Base-by-base conservation (phyloP, 192 early-diverging fungal species). In the Coemansia sp. region DNA sequence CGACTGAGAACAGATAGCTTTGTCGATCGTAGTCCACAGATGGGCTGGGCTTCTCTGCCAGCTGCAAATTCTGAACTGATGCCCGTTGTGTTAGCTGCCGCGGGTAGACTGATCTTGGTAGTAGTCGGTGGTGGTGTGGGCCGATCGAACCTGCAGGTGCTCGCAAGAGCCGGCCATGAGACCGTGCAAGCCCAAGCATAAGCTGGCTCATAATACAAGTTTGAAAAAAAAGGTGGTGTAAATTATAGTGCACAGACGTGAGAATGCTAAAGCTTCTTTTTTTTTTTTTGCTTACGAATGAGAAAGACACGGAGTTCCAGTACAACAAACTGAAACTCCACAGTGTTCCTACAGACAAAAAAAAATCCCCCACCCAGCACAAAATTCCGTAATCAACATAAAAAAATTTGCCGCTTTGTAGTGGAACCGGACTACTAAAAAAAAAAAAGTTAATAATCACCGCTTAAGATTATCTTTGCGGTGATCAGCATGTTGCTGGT, bases 141-240 rank as follows among this genome's bases (percentile, higher is more conserved):
- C 39, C 17, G 39, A 46, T 46, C 39, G 19, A 24, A 17, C 29
- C 46, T 57, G 57, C 59, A 29, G 46, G 31, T 6, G n/a, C 22
- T 51, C 20, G 69, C 30, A 46, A 50, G 25, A 32, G 53, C 50
- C 56, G 20, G 46, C 39, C 39, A 17, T 31, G 46, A n/a, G 73
- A 61, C 39, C 57, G 69, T 8, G 65, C 24, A 11, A 67, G 55
- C 33, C 70, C 17, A 6, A 75, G 63, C 42, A 71, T 29, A 54
- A 75, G 59, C 66, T 75, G 78, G 67, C 73, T 72, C 78, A 80
- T 80, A 11, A 24, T 61, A 55, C 23, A 36, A 57, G 20, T 20
- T 8, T 46, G 3, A 17, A 17, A 46, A 14, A 46, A 27, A 27
- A 27, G 3, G 27, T 27, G 27, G 27, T 27, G 27, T 27, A 27